Conservation (phyloP, 805 yeast genomes). For the Candida chilensis region DNA sequence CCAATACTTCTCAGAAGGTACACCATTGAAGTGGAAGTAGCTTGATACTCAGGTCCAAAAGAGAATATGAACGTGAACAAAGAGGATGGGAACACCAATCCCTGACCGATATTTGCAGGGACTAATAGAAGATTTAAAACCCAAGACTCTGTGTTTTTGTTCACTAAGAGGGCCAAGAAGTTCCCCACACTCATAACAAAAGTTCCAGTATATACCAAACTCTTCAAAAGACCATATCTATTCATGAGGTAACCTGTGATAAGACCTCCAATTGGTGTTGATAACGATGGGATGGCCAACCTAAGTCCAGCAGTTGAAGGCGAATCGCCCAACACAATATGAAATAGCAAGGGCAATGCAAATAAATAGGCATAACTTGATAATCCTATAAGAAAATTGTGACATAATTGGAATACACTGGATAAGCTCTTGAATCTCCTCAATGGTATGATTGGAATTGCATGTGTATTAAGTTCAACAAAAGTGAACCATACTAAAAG, state of each 20-base stretch:
- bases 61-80: conserved; percentile 25
- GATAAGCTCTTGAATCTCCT: conserved; percentile 11
- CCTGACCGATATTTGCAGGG: conserved; percentile 29
- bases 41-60: conserved; percentile 18
- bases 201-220: conserved; percentile 20
- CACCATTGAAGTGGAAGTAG: conserved; percentile 27
- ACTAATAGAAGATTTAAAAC: conserved; percentile 13
- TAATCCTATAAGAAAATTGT: conserved; percentile 25
- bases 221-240: conserved; percentile 12
- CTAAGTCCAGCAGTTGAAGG: conserved; percentile 30
- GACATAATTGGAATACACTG: conserved; percentile 13
- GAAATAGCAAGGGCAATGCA: conserved; percentile 30
- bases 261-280: conserved; percentile 33
- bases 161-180: conserved; percentile 13
- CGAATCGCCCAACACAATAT: conserved; percentile 27
- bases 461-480: conserved; percentile 12
- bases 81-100: conserved; percentile 24
- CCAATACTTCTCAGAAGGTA: conserved; percentile 28
- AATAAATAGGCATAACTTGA: conserved; percentile 29
- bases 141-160: conserved; percentile 12
- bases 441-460: conserved; percentile 23
- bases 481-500: conserved; percentile 5
- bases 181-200: conserved; percentile 25
- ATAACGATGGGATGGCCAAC: conserved; percentile 27
- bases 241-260: conserved; percentile 28